Conservation (phyloP, 306 rosid genomes). For the Quercus suber region DNA sequence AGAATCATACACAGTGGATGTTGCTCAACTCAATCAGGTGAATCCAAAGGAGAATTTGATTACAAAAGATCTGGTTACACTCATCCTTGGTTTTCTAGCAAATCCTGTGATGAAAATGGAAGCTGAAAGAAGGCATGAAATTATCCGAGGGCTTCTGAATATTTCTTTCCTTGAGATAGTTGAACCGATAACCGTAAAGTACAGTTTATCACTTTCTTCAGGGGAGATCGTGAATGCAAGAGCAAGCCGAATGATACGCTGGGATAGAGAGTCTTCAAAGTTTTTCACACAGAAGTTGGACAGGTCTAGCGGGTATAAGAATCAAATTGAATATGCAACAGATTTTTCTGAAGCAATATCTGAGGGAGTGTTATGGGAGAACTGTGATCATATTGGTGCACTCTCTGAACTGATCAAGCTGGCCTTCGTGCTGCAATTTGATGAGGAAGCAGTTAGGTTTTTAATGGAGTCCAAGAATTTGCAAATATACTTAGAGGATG, state of each 20-base stretch:
- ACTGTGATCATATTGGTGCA: slow-evolving; percentile 35
- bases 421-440: slow-evolving; percentile 49
- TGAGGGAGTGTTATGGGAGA: too few species aligned
- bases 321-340: too few species aligned
- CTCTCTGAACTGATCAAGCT: slow-evolving; percentile 65
- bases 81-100: slow-evolving; percentile 71
- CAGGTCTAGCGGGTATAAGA: too few species aligned
- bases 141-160: slow-evolving; percentile 46
- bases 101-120: slow-evolving; percentile 51
- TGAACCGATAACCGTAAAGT: slow-evolving; percentile 43
- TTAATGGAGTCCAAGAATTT: slow-evolving; percentile 60
- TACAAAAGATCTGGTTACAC: slow-evolving; percentile 42
- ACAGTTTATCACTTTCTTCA: slow-evolving; percentile 18
- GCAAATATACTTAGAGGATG: too few species aligned
- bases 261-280: too few species aligned
- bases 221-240: too few species aligned
- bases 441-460: slow-evolving; percentile 47
- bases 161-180: slow-evolving; percentile 34
- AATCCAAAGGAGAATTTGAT: slow-evolving; percentile 26
- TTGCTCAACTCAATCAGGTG: slow-evolving; percentile 8
- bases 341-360: too few species aligned
- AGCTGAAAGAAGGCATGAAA: slow-evolving; percentile 44
- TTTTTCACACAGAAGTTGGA: too few species aligned
- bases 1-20: slow-evolving; percentile 26
- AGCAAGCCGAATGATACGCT: too few species aligned